Conservation (phyloP, 2,329 filamentous ascomycete genomes). For the Scolecobasidium constrictum region DNA sequence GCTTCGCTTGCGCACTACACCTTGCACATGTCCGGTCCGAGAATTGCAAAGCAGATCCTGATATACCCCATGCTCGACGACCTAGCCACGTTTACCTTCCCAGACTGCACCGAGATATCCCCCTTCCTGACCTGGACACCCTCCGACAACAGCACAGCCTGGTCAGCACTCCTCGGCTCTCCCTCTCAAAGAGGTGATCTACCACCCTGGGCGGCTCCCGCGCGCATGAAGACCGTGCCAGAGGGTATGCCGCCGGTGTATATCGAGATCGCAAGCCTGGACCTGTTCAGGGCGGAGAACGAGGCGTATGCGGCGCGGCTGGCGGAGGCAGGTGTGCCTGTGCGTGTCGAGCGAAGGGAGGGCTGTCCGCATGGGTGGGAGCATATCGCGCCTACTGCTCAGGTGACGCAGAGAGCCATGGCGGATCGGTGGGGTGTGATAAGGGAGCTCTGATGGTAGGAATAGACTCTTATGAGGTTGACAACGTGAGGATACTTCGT, state of each 20-base stretch:
- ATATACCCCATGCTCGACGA: constrained; percentile 39
- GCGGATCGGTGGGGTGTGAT: too few relatives aligned
- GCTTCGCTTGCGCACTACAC: constrained; percentile 25
- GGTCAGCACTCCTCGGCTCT: constrained; percentile 29
- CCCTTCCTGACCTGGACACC: constrained; percentile 25
- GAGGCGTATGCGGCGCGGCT: constrained; percentile 24
- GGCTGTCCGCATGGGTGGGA: too few relatives aligned
- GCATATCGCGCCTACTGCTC: too few relatives aligned
- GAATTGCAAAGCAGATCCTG: constrained; percentile 30
- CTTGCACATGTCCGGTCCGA: constrained; percentile 29
- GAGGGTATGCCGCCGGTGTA: constrained; percentile 36
- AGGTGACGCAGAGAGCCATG: too few relatives aligned
- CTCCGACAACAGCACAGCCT: constrained; percentile 29
- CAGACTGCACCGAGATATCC: constrained; percentile 23
- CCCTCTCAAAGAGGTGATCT: constrained; percentile 1
- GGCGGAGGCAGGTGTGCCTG: neutral
- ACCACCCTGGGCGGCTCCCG: neutral
- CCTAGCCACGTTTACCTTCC: constrained; percentile 20
- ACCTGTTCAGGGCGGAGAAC: constrained; percentile 33
- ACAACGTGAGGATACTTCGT: too few relatives aligned
- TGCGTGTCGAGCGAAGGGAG: too few relatives aligned
- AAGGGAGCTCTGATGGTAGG: too few relatives aligned
- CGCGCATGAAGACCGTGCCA: too few relatives aligned
- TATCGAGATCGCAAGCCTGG: constrained; percentile 32
- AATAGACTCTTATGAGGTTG: too few relatives aligned